A percentile compares a stretch with the other conserved stretches of the same genome.
These are phyloP conservation scores for Trichoderma virens DNA, from an alignment of 495 filamentous ascomycete genomes.

Conservation along the genomic window DNA sequence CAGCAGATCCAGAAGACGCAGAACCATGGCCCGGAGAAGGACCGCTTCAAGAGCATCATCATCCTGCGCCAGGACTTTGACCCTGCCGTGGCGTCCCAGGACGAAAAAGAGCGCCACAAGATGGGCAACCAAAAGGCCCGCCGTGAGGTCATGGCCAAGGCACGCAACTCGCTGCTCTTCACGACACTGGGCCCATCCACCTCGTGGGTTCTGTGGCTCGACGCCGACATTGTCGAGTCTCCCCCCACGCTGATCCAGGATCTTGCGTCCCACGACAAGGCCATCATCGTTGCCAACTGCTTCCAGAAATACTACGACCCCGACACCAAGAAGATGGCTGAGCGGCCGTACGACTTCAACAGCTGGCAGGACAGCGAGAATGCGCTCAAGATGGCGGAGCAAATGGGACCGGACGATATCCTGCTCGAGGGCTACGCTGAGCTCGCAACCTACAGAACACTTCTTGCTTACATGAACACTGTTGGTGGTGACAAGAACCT, in stretches of 20 bases:
- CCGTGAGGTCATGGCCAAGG: slow-evolving; percentile 83
- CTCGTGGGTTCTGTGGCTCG: slow-evolving; percentile 94
- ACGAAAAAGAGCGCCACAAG: slow-evolving; percentile 83
- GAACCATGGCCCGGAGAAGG: slow-evolving; percentile 59
- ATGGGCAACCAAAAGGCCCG: slow-evolving; percentile 79
- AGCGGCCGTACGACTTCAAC: slow-evolving; percentile 93
- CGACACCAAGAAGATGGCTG: slow-evolving; percentile 57
- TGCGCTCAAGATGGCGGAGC: slow-evolving; percentile 63
- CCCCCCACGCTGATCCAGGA: slow-evolving; percentile 85
- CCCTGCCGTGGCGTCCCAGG: slow-evolving; percentile 68
- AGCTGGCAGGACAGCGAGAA: slow-evolving; percentile 83
- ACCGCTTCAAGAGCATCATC: slow-evolving; percentile 83
- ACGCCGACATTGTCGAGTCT: slow-evolving; percentile 86
- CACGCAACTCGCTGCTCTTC: slow-evolving; percentile 88
- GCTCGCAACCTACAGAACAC: slow-evolving; percentile 78
- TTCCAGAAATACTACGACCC: slow-evolving; percentile 79
- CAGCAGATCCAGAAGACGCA: slow-evolving; percentile 79
- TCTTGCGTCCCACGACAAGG: slow-evolving; percentile 74
- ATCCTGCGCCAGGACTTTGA: slow-evolving; percentile 96
- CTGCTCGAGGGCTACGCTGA: slow-evolving; percentile 88
- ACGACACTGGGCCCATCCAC: slow-evolving; percentile 93
- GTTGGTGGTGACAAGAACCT: slow-evolving; percentile 46
- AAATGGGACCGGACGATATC: slow-evolving; percentile 84
- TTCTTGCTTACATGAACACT: slow-evolving; percentile 84
- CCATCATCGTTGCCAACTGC: slow-evolving; percentile 91